phyloP scores from a whole-genome alignment of 345 rosid species.

The Populus ilicifolia region DNA sequence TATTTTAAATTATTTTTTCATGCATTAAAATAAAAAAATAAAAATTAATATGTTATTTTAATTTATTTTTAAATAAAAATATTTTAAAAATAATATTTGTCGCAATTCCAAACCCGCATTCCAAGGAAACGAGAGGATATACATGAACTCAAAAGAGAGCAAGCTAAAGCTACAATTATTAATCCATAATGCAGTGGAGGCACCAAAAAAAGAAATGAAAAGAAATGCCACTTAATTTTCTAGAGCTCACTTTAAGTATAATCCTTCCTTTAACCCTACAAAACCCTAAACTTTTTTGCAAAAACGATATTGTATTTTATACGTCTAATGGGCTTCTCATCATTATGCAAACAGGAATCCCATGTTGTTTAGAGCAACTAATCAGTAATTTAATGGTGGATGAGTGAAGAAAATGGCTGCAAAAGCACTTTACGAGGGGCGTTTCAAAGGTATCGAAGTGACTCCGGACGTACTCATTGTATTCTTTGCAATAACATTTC shows the following conservation, averaged over 20 bases:
- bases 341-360: constrained; percentile 3
- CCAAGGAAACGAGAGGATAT: neutral
- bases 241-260: constrained; percentile 7
- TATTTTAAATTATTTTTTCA: neutral
- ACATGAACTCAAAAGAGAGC: neutral
- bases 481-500: neutral
- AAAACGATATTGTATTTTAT: neutral
- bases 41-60: too few relatives aligned
- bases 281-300: constrained; percentile 1
- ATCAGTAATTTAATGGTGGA: neutral
- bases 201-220: neutral
- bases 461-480: neutral
- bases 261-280: constrained; percentile 11
- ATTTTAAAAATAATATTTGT: too few relatives aligned
- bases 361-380: neutral
- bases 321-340: constrained; percentile 9
- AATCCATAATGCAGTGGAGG: neutral
- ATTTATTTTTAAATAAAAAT: too few relatives aligned
- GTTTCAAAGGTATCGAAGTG: neutral
- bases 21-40: too few relatives aligned
- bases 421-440: neutral
- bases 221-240: neutral
- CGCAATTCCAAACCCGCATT: too few relatives aligned
- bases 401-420: neutral
- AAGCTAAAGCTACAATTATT: neutral